Conservation (phyloP, 306 rosid genomes). For the Sicyos edulis region DNA sequence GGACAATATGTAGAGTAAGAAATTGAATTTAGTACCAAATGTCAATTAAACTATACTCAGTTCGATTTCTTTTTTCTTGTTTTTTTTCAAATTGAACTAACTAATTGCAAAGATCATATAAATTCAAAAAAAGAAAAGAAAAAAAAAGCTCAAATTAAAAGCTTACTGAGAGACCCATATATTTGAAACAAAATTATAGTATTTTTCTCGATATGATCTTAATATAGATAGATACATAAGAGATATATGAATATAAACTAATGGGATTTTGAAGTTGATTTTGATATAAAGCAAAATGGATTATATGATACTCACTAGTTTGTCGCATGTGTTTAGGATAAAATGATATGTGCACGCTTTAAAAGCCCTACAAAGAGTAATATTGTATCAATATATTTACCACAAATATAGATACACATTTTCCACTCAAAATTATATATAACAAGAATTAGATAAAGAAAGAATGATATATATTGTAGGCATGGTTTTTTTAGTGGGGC, state of each 20-base stretch:
- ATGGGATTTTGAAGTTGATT: background rate
- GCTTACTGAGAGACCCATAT: background rate
- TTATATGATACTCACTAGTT: background rate
- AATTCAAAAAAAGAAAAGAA: background rate
- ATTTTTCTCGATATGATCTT: background rate
- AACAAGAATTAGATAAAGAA: background rate
- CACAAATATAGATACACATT: constrained; percentile 11
- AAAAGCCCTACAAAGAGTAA: constrained; percentile 19
- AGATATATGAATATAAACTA: background rate
- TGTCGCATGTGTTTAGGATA: constrained; percentile 18
- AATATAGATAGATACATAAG: background rate
- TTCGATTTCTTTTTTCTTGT: too few species aligned
- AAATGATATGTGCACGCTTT: constrained; percentile 19
- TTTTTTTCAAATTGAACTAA: background rate
- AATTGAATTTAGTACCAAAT: too few species aligned
- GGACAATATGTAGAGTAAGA: too few species aligned
- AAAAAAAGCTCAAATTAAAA: background rate
- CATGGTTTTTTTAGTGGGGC: constrained; percentile 19
- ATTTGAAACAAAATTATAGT: background rate
- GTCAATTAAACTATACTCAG: too few species aligned
- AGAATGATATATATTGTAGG: background rate
- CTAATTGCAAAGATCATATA: background rate
- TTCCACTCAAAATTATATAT: background rate
- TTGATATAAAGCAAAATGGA: constrained; percentile 5
- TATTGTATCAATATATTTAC: constrained; percentile 14